Percentiles rank a stretch among this genome's conserved stretches.
Evolutionary conservation across 352 stramenopile species (phyloP).

Genomic region (Globisporangium okanoganense): DNA sequence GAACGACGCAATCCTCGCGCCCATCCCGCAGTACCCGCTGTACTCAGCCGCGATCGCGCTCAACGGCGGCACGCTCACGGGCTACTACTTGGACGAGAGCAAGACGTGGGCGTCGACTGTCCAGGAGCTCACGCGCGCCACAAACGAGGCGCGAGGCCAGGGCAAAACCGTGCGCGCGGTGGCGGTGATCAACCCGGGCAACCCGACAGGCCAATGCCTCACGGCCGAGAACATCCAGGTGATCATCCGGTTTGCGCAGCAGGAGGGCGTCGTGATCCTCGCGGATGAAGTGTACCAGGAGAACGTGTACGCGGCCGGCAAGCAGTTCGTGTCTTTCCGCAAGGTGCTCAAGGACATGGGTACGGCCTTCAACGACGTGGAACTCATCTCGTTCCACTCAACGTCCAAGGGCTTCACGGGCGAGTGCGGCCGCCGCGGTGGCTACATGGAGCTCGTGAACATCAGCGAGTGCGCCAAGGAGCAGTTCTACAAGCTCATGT

Average conservation of each 20-base stretch:
- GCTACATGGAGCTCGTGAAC: conserved; percentile 97
- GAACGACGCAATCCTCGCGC: conserved; percentile 91
- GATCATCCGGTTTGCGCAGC: conserved; percentile 95
- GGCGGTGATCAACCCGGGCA: conserved; percentile 99
- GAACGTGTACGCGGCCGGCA: conserved; percentile 95
- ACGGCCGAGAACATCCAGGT: conserved; percentile 89
- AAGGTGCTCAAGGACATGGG: conserved; percentile 92
- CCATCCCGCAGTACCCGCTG: conserved; percentile 99
- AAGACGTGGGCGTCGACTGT: conserved; percentile 88
- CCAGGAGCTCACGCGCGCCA: conserved; percentile 88
- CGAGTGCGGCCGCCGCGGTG: conserved; percentile 96
- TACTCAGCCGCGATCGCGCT: conserved; percentile 98
- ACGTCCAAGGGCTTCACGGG: conserved; percentile 98
- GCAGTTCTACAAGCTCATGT: conserved; percentile 99
- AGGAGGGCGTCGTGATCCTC: conserved; percentile 94
- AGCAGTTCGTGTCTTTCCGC: conserved; percentile 94
- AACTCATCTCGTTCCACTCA: conserved; percentile 98
- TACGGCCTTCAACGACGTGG: conserved; percentile 77
- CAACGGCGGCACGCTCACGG: conserved; percentile 91
- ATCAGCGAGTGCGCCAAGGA: conserved; percentile 90
- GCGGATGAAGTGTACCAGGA: conserved; percentile 99
- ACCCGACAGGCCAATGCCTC: conserved; percentile 94
- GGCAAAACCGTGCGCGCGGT: conserved; percentile 93
- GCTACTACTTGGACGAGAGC: conserved; percentile 98
- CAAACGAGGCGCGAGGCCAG: conserved; percentile 82